Base-by-base conservation (phyloP, 2,329 filamentous ascomycete species). In the Alternaria postmessia region DNA sequence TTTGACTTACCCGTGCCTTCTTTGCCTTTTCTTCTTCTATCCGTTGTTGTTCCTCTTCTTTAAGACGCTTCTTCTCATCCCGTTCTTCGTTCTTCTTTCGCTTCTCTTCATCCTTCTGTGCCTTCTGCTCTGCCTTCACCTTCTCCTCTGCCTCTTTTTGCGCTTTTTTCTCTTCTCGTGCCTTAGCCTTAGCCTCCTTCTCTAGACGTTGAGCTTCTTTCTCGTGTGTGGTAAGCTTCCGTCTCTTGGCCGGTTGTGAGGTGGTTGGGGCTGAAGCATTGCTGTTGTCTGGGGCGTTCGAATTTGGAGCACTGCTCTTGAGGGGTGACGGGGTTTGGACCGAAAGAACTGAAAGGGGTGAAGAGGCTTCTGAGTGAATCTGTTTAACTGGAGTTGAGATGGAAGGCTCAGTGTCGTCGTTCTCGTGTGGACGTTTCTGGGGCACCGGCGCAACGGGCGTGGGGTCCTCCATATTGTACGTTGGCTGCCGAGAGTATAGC, bases 1-100 rank as follows among this genome's bases (percentile, higher is more conserved):
- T 5, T 69, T 20, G 36, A 70, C 79, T 69, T 73, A 82, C 80
- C 58, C 77, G 78, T 54, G 76, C 70, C 61, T 80, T 80, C 64
- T 75, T 75, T 48, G 68, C 66, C 60, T 76, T 76, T 54, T 78
- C 73, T 52, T 78, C 73, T 16, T 73, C 69, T 55, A 82, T 83
- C 59, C 76, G 74, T 41, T 80, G 83, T 64, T 84, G 82, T 55
- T 82, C 80, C 61, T 84, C 79, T n/a, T 81, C 81, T 51, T 78
- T 78, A 11, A 79, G 76, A 14, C 73, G 75, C 54, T 78, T 78
- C 59, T 80, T 78, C 61, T 79, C 79, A 34, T 79, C 75, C 44
- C 74, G 77, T 65, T 80, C 70, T 38, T 71, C 70, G 16, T 70
- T 70, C 51, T 75, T 76, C 61, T 72, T 77, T 12, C 68, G 68